Evolutionary conservation across 2,329 filamentous ascomycete genomes (phyloP).

Genomic region (Colletotrichum eleusines): DNA sequence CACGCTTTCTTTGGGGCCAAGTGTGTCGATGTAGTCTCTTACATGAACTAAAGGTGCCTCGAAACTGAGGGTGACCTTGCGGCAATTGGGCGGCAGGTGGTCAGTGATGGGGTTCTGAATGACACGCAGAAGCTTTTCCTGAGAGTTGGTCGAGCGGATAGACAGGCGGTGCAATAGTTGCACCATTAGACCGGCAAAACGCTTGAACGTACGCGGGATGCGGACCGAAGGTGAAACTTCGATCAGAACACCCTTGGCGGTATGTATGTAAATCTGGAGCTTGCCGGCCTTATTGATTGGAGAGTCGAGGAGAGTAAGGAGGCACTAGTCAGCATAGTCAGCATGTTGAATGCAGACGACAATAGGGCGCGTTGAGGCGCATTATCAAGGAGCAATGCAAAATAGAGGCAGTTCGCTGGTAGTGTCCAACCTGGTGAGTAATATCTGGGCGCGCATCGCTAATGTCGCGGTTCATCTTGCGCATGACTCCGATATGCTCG

Average conservation of each 20-base stretch:
- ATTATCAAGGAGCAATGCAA: conserved; percentile 35
- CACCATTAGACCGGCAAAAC: conserved; percentile 98
- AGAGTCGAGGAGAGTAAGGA: conserved; percentile 96
- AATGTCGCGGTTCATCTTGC: conserved; percentile 99
- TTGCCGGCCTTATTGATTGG: conserved; percentile 98
- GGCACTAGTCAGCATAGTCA: conserved; percentile 74
- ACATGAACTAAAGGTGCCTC: conserved; percentile 89
- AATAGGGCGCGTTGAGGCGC: conserved; percentile 46
- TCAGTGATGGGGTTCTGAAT: conserved; percentile 99
- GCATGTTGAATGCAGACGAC: conserved; percentile 60
- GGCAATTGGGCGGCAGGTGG: conserved; percentile 95
- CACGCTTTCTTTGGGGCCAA: conserved; percentile 88
- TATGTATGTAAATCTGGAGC: conserved; percentile 98
- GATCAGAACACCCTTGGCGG: conserved; percentile 95
- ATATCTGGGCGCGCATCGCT: conserved; percentile 98
- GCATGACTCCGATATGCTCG: conserved; percentile 98
- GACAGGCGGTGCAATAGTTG: conserved; percentile 95
- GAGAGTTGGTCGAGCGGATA: conserved; percentile 95
- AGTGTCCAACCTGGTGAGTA: conserved; percentile 87
- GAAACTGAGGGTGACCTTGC: conserved; percentile 96
- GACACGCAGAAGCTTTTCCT: conserved; percentile 96
- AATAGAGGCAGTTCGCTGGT: conserved; percentile 40
- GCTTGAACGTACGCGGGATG: conserved; percentile 98
- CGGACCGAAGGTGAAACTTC: conserved; percentile 98
- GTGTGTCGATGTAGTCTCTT: conserved; percentile 85